Percentiles rank a stretch among this genome's conserved stretches.
Conservation (phyloP, 805 yeast species). For the Candida nanaspora region DNA sequence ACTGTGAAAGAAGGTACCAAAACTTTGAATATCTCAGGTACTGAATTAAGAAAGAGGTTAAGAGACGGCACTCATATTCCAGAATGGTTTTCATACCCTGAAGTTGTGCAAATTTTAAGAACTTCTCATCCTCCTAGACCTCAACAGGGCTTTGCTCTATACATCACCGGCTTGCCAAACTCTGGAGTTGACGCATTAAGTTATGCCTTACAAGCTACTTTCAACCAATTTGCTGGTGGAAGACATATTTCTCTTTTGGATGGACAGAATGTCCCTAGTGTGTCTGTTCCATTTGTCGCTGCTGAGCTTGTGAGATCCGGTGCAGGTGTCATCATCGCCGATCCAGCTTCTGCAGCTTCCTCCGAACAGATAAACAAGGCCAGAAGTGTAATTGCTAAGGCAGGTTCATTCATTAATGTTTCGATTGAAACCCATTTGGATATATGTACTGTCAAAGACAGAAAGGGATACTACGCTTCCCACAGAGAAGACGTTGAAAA, state of each 20-base stretch:
- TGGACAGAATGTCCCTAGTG: conserved; percentile 21
- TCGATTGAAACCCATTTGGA: conserved; percentile 46
- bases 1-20: conserved; percentile 72
- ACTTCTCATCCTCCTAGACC: conserved; percentile 90
- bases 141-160: conserved; percentile 79
- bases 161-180: conserved; percentile 52
- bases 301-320: conserved; percentile 84
- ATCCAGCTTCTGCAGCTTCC: conserved; percentile 35
- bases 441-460: conserved; percentile 37
- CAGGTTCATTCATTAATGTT: conserved; percentile 45
- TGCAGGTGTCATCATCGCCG: conserved; percentile 75
- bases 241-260: conserved; percentile 64
- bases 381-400: conserved; percentile 35
- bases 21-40: conserved; percentile 84
- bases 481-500: conserved; percentile 39
- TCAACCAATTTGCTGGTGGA: conserved; percentile 83
- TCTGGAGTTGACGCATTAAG: conserved; percentile 62
- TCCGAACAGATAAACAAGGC: conserved; percentile 35
- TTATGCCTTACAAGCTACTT: conserved; percentile 80
- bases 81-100: conserved; percentile 96
- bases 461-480: conserved; percentile 41
- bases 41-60: conserved; percentile 84
- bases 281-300: conserved; percentile 53
- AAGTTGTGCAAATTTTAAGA: conserved; percentile 85
- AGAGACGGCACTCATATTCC: conserved; percentile 86